phyloP scores from a whole-genome alignment of 2,329 filamentous ascomycete genomes.

The Penicillium sp. region DNA sequence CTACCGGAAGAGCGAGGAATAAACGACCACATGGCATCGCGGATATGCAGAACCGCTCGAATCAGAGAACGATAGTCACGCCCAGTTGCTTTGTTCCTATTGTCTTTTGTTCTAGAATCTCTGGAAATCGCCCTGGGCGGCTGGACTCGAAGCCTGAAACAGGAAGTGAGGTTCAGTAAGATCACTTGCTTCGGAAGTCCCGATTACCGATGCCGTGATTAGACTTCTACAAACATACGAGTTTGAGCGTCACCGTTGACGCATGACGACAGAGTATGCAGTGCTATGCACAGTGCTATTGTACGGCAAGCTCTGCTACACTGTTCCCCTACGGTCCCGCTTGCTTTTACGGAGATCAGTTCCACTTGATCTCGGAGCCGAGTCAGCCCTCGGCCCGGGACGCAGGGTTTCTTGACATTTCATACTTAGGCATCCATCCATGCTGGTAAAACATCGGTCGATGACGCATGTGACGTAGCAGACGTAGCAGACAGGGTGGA shows the following conservation, averaged over 20 bases:
- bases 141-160: neutral
- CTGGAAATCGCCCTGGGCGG: neutral
- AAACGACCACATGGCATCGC: slow-evolving; percentile 11
- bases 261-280: neutral
- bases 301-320: slow-evolving; percentile 13
- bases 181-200: neutral
- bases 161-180: neutral
- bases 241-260: neutral
- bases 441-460: neutral
- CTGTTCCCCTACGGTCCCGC: slow-evolving; percentile 18
- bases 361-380: slow-evolving; percentile 14
- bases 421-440: neutral
- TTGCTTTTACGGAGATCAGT: slow-evolving; percentile 7
- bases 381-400: slow-evolving; percentile 1
- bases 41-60: neutral
- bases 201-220: neutral
- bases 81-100: slow-evolving; percentile 10
- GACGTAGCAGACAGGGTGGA: neutral
- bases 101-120: neutral
- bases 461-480: neutral
- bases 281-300: too few species aligned
- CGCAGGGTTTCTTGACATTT: slow-evolving; percentile 1
- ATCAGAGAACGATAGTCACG: neutral
- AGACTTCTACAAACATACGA: neutral
- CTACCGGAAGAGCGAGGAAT: slow-evolving; percentile 13